phyloP scores from a whole-genome alignment of 163 green algal species.

The Volvox carteri region DNA sequence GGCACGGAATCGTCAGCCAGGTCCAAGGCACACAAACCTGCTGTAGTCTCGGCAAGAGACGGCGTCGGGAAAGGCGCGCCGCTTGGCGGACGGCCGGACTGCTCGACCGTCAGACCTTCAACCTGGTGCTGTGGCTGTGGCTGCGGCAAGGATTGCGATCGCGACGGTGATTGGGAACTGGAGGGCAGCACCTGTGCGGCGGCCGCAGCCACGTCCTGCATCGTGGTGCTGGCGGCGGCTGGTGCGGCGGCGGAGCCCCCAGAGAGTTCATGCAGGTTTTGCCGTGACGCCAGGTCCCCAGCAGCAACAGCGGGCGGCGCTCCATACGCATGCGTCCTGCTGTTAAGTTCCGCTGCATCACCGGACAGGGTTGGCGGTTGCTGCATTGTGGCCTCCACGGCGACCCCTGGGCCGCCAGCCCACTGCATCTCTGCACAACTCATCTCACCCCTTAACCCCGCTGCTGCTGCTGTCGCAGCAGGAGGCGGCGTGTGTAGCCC shows the following conservation, averaged over 20 bases:
- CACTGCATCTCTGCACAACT: not conserved
- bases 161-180: not conserved
- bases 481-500: not conserved
- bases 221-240: not conserved
- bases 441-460: not conserved
- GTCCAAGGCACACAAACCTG: conserved; percentile 2
- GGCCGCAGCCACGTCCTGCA: not conserved
- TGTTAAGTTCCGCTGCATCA: not conserved
- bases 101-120: not conserved
- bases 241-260: not conserved
- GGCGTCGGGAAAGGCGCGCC: not conserved
- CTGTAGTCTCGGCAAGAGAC: not conserved
- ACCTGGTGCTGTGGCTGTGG: not conserved
- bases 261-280: not conserved
- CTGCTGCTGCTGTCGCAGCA: not conserved
- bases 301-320: too few relatives aligned
- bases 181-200: conserved; percentile 9
- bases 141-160: not conserved
- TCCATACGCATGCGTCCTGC: too few relatives aligned
- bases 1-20: not conserved
- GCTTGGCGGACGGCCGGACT: not conserved
- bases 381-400: not conserved
- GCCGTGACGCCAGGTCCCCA: too few relatives aligned
- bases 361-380: not conserved
- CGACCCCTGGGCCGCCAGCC: not conserved